Evolutionary conservation across 2,329 filamentous ascomycete species (phyloP).

Genomic region (Colletotrichum agaves): DNA sequence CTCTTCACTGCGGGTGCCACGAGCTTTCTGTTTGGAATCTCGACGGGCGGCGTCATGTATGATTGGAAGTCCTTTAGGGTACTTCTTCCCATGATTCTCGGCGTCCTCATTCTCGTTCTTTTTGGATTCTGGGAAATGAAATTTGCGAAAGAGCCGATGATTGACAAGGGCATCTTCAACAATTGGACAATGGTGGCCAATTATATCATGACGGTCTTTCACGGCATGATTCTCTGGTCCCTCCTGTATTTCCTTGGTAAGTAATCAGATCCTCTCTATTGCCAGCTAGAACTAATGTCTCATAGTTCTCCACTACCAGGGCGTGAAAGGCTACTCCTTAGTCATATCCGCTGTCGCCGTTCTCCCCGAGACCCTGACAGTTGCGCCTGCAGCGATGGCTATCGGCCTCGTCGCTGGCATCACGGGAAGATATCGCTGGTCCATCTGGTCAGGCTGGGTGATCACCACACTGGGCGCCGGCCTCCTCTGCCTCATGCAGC

Average conservation of each 20-base stretch:
- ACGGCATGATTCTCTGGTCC: conserved; percentile 66
- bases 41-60: conserved; percentile 75
- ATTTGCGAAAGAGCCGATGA: conserved; percentile 61
- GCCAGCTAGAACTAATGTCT: conserved; percentile 31
- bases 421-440: conserved; percentile 69
- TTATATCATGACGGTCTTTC: conserved; percentile 64
- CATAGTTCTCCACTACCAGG: conserved; percentile 57
- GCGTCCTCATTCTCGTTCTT: conserved; percentile 58
- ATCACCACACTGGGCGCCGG: conserved; percentile 69
- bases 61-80: conserved; percentile 71
- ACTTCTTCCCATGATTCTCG: conserved; percentile 69
- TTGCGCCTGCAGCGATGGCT: conserved; percentile 68
- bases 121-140: conserved; percentile 67
- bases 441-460: conserved; percentile 70
- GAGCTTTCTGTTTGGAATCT: conserved; percentile 69
- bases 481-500: conserved; percentile 59
- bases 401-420: conserved; percentile 65
- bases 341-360: conserved; percentile 65
- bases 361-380: conserved; percentile 70
- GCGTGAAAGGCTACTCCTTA: conserved; percentile 63
- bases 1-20: conserved; percentile 70
- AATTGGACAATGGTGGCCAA: conserved; percentile 60
- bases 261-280: conserved; percentile 15
- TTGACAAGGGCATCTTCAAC: conserved; percentile 56
- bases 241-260: conserved; percentile 64